Base-by-base conservation (phyloP, 1,284 basidiomycete species). In the Fomitopsis betulina region DNA sequence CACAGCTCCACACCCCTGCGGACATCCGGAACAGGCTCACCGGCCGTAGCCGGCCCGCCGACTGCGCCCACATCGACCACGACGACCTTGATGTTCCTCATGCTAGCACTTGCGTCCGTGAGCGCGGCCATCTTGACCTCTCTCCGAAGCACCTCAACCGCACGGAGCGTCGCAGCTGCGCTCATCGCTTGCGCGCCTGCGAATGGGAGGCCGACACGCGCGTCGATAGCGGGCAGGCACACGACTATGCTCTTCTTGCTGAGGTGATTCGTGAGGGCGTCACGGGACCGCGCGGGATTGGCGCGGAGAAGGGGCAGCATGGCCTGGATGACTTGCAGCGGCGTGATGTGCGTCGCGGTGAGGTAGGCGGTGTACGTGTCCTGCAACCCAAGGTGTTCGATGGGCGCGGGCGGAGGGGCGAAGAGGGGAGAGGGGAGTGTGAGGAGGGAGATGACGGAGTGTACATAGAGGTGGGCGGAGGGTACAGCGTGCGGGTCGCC, bases 401-500 rank as follows among this genome's bases (percentile, higher is more conserved):
- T 72, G 0, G 90, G 89, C 2, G 83, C 82, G 15, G 79, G 75
- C 2, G 70, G 56, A 37, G 72, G 79, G 13, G 73, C 40, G 27
- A 68, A 62, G 58, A 43, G 42, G 50, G 76, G 64, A 0, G 77
- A 68, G 21, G 81, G 74, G 51, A 91, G 77, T 19, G 86, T 82
- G 53, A 91, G 75, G 25, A 92, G 77, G 23, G 86, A 90, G 60
- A 92, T 77, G 61, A 91, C 75, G 21, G 88, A 87, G 62, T 87
- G 83, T 39, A 91, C 79, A 69, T 87, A 84, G 8, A 86, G 83
- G 61, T 85, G 81, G 3, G 83, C 73, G 10, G 83, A 75, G 21
- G 85, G 80, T 0, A 85, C 76, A 19, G 80, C 83, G 67, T 86
- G 90, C 2, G 91, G 91, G 68, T 94, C 92, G 32, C 92, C 91